Conservation (phyloP, 1,284 basidiomycete species). For the Ganoderma resinaceum region DNA sequence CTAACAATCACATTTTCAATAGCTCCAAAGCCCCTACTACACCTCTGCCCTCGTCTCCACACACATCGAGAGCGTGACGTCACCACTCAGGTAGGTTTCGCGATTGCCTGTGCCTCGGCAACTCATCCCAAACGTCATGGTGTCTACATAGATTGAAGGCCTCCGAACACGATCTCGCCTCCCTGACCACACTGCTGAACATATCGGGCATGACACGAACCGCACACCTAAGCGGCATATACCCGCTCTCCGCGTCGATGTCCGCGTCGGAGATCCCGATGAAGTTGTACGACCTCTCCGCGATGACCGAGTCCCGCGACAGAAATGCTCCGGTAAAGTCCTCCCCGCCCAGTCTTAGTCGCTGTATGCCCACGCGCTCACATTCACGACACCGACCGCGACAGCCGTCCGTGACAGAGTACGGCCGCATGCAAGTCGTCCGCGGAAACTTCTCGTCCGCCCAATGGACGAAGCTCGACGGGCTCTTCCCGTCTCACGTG, state of each 20-base stretch:
- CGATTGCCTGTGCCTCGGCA: background rate
- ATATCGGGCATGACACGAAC: constrained; percentile 62
- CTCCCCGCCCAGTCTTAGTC: background rate
- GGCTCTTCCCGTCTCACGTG: constrained; percentile 37
- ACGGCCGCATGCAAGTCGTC: constrained; percentile 56
- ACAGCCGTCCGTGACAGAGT: constrained; percentile 10
- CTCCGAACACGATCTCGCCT: constrained; percentile 51
- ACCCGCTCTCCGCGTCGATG: constrained; percentile 46
- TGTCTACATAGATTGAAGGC: constrained; percentile 50
- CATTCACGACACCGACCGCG: background rate
- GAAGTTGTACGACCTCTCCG: constrained; percentile 55
- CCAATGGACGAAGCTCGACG: constrained; percentile 46
- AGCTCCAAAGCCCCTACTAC: constrained; percentile 57
- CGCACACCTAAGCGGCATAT: constrained; percentile 61
- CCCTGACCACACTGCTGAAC: constrained; percentile 57
- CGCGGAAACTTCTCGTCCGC: constrained; percentile 55
- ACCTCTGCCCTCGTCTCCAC: constrained; percentile 70
- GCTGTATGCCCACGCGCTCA: background rate
- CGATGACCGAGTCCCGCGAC: constrained; percentile 24
- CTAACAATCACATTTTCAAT: background rate
- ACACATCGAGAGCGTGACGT: constrained; percentile 70
- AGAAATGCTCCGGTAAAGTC: background rate
- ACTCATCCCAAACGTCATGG: constrained; percentile 9
- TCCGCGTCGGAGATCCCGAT: constrained; percentile 38
- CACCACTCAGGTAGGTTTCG: constrained; percentile 63